Conservation (phyloP, 1,284 basidiomycete genomes). For the Apiotrichum gamsii region DNA sequence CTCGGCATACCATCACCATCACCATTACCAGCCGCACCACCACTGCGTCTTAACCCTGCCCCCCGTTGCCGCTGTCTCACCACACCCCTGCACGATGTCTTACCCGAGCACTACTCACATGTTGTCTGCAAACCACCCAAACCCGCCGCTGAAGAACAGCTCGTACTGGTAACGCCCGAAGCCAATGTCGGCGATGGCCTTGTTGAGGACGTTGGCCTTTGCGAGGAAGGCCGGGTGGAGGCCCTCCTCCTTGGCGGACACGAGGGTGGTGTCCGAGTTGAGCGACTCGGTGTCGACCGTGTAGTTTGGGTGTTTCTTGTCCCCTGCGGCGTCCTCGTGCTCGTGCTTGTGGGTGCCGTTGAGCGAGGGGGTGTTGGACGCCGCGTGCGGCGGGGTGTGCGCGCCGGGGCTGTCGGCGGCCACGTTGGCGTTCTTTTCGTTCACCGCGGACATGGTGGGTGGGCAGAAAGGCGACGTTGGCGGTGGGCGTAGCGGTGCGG, state of each 20-base stretch:
- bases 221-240: conserved; percentile 30
- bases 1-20: no score
- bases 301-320: not conserved
- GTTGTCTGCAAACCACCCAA: conserved; percentile 47
- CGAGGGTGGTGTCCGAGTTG: conserved; percentile 14
- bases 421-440: no score
- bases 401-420: no score
- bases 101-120: conserved; percentile 36
- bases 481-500: no score
- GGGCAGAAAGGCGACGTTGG: no score
- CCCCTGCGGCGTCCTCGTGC: not conserved
- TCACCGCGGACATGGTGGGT: no score
- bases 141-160: conserved; percentile 54
- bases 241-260: conserved; percentile 18
- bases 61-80: no score
- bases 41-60: no score
- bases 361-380: not conserved
- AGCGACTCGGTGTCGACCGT: conserved; percentile 17
- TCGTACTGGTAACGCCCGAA: conserved; percentile 59
- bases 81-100: no score
- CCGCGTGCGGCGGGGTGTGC: no score
- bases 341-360: not conserved
- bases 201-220: conserved; percentile 32
- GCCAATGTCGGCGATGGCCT: conserved; percentile 49
- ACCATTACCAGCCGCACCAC: no score